Evolutionary conservation across 176 grass and related monocot species (phyloP).

Genomic region (Metroxylon sagu): DNA sequence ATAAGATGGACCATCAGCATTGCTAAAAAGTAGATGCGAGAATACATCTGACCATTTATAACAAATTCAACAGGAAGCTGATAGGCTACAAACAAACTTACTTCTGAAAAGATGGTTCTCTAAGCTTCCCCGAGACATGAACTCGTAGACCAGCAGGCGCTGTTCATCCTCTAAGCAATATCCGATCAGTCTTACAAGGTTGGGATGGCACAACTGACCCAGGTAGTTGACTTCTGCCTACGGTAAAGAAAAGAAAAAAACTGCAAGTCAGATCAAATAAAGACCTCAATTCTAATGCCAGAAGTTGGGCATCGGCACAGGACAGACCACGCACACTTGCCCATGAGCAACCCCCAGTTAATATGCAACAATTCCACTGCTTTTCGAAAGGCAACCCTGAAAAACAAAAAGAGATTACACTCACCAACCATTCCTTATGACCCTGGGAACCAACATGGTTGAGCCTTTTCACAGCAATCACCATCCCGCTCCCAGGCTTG

Average conservation of each 20-base stretch:
- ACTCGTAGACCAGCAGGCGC: conserved; percentile 76
- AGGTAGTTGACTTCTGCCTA: conserved; percentile 88
- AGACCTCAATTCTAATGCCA: no score
- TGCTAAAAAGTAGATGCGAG: no score
- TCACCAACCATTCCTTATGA: conserved; percentile 86
- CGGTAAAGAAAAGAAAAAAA: background rate
- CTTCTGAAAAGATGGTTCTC: conserved; percentile 96
- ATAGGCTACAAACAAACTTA: conserved; percentile 30
- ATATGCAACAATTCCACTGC: no score
- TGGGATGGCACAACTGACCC: conserved; percentile 74
- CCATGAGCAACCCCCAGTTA: no score
- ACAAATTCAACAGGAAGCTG: background rate
- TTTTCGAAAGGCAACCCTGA: no score
- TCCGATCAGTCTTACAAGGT: conserved; percentile 80
- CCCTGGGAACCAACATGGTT: conserved; percentile 74
- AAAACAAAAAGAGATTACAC: background rate
- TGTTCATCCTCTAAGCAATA: conserved; percentile 85
- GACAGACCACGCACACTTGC: no score
- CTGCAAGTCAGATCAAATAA: background rate
- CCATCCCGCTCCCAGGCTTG: conserved; percentile 60
- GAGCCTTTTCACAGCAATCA: conserved; percentile 79
- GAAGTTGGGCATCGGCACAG: no score
- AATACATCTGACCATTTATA: no score
- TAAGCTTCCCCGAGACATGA: conserved; percentile 91
- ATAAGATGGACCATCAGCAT: no score